Base-by-base conservation (phyloP, 2,329 filamentous ascomycete species). In the Phoma sp. region DNA sequence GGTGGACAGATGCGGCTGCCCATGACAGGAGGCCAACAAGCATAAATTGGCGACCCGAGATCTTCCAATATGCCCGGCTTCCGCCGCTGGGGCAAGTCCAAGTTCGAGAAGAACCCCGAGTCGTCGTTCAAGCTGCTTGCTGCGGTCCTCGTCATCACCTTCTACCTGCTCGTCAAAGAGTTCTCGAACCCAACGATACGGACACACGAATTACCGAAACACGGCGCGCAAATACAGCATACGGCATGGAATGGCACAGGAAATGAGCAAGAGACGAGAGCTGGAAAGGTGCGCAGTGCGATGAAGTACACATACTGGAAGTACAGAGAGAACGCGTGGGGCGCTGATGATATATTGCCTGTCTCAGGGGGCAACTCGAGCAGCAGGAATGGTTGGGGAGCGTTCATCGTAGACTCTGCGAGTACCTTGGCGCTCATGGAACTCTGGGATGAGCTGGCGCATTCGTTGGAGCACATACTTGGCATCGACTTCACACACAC, bases 81-180 rank as follows among this genome's bases (percentile, higher is more conserved):
- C 54, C 70, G 70, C 55, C 71, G 71, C 61, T 72, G 70, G 69
- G 66, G 68, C 63, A 71, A 66, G 51, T 67, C 72, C 13, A 73
- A 68, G 52, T 72, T 74, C 56, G 66, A 73, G 54, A 71, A 71
- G 48, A 76, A 75, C 49, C 74, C 75, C 30, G 68, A 71, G 40
- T 72, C 73, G n/a, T 69, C 70, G n/a, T 76, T 75, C 65, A 76
- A 78, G 66, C 65, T 77, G 48, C 67, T 77, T 44, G 68, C 71
- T 36, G 75, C 71, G 44, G 65, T 72, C 48, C 61, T 77, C 54
- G 69, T 78, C 60, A 67, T 78, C 49, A 69, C 67, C 25, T 69
- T 77, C 47, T 78, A 77, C 67, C 67, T 77, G 42, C 53, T 78
- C 30, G 71, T 75, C 53, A 72, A 73, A 40, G 66, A 71, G 47